Base-by-base conservation (phyloP, 2,329 filamentous ascomycete species). In the Cladobotryum protrusum region DNA sequence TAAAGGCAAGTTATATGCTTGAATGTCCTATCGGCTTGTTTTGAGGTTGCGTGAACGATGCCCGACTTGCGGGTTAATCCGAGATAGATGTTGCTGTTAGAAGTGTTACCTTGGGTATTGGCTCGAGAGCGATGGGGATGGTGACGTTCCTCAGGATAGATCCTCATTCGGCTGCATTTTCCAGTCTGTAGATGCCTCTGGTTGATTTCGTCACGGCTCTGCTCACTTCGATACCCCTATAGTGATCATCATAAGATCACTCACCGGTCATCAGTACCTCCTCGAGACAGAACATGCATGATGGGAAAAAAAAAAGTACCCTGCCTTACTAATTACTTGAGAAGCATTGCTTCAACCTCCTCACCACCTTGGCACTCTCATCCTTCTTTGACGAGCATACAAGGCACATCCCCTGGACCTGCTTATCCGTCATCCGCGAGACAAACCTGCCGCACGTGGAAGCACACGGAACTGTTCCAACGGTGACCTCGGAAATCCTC, bases 1-100 rank as follows among this genome's bases (percentile, higher is more conserved):
- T 0, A 74, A 81, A 62, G 75, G 75, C 75, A 49, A 57, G 67
- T 17, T 5, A 8, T 19, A 5, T 20, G 6, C 15, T 18, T 9
- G 15, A 18, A 17, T 13, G 8, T 13, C 39, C 39, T 20, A 5
- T 17, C 15, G 18, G 39, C 15, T 13, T 19, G 39, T 42, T 42
- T n/a, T 42, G 15, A 9, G 19, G 12, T 37, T n/a, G 6, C n/a
- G 35, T n/a, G 35, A 17, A 17, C 14, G n/a, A 17, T 5, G 9
- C 35, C n/a, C n/a, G n/a, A 42, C 18, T 5, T 17, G 6, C 12
- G 19, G 18, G 24, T 29, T 8, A 6, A 42, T 42, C 13, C n/a
- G 2, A 43, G 75, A 79, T 83, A 56, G 81, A 83, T 61, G 84
- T 83, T 53, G 78, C 83, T 33, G 82, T 79, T 1, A 67, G 78